These are phyloP conservation scores for Penicillium samsonianum DNA, from an alignment of 495 filamentous ascomycete species.

Conservation along the genomic window DNA sequence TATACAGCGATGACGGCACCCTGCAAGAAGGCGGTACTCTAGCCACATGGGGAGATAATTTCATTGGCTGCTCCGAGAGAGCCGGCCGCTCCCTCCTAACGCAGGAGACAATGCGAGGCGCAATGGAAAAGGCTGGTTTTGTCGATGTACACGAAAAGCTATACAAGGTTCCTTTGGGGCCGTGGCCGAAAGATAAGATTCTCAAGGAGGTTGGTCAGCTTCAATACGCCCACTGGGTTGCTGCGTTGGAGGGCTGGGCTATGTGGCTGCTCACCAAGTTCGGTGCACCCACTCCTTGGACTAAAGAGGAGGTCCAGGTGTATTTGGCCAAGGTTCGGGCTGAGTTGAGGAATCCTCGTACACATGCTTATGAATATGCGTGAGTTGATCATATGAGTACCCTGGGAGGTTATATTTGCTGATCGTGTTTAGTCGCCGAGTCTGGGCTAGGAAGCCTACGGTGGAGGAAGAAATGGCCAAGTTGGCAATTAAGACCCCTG, in stretches of 20 bases:
- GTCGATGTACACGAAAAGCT: constrained; percentile 34
- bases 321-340: constrained; percentile 17
- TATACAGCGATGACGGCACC: constrained; percentile 45
- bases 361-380: constrained; percentile 16
- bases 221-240: constrained; percentile 58
- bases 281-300: constrained; percentile 17
- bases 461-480: constrained; percentile 10
- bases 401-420: background rate
- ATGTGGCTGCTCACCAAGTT: constrained; percentile 22
- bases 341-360: constrained; percentile 16
- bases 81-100: constrained; percentile 19
- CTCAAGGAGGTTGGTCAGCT: constrained; percentile 65
- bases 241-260: constrained; percentile 21
- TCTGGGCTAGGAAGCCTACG: constrained; percentile 24
- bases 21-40: constrained; percentile 30
- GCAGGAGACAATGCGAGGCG: constrained; percentile 21
- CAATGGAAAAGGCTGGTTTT: constrained; percentile 32
- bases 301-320: constrained; percentile 18
- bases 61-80: constrained; percentile 24
- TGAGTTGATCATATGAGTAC: background rate
- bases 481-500: background rate
- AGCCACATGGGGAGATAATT: constrained; percentile 18
- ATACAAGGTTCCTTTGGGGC: constrained; percentile 63
- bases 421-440: constrained; percentile 13
- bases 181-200: constrained; percentile 62